phyloP scores from a whole-genome alignment of 2,329 filamentous ascomycete species.

The Alternaria gaisen region DNA sequence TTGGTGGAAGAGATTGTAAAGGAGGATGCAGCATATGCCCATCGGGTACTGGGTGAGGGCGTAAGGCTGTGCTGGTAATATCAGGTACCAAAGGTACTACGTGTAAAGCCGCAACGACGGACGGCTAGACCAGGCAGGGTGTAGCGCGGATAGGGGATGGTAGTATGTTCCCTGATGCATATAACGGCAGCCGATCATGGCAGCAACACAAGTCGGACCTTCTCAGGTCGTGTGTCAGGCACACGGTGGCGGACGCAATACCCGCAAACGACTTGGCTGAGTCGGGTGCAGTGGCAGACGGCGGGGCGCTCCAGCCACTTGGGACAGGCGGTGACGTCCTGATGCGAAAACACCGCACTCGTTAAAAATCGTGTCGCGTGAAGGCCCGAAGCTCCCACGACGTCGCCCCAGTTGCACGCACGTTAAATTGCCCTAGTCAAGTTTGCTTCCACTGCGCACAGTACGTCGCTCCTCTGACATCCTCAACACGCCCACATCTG shows the following conservation, averaged over 20 bases:
- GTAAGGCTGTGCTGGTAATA: conserved; percentile 1
- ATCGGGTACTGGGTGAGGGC: neutral
- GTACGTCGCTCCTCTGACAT: conserved; percentile 15
- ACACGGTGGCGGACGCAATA: neutral
- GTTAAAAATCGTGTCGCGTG: conserved; percentile 29
- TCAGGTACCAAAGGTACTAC: neutral
- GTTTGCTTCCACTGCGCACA: conserved; percentile 4
- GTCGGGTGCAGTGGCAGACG: conserved; percentile 12
- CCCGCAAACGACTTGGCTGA: conserved; percentile 3
- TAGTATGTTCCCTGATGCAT: conserved; percentile 1
- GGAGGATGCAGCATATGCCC: neutral
- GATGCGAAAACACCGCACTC: conserved; percentile 27
- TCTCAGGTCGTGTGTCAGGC: neutral
- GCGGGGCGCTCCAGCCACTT: conserved; percentile 20
- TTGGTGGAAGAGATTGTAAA: neutral
- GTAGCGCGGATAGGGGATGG: neutral
- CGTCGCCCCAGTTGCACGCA: conserved; percentile 14
- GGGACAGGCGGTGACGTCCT: conserved; percentile 28
- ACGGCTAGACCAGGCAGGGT: neutral
- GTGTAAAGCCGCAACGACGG: neutral
- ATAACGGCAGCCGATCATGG: conserved; percentile 5
- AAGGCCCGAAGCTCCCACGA: conserved; percentile 21
- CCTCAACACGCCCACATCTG: neutral
- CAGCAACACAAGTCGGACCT: conserved; percentile 3
- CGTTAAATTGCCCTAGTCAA: conserved; percentile 7